phyloP scores from a whole-genome alignment of 257 asterid species.

The Solanum pennellii region DNA sequence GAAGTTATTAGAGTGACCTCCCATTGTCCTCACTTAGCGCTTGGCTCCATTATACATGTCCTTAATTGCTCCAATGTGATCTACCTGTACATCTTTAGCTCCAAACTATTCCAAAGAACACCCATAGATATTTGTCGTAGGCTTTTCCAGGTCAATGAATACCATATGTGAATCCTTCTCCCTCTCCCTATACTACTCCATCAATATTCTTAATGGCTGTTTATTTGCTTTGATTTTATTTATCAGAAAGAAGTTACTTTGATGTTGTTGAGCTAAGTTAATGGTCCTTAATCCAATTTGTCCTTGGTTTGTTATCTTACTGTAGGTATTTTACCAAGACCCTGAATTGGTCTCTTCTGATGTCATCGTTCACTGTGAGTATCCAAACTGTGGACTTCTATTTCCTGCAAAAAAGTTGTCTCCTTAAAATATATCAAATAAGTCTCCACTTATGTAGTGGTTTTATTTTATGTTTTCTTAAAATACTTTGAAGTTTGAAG shows the following conservation, averaged over 20 bases:
- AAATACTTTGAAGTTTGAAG: background rate
- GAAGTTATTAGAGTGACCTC: background rate
- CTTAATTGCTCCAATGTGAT: background rate
- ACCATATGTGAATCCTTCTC: background rate
- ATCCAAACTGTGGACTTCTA: background rate
- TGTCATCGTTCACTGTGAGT: constrained; percentile 75
- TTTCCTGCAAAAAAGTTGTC: background rate
- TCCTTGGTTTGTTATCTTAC: background rate
- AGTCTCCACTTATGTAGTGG: background rate
- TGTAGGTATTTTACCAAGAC: constrained; percentile 39
- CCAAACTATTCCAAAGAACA: background rate
- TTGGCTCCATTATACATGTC: background rate
- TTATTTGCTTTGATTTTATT: background rate
- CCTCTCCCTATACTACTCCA: background rate
- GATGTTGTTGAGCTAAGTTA: background rate
- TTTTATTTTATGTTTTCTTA: background rate
- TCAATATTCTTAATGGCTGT: background rate
- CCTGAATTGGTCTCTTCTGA: constrained; percentile 79
- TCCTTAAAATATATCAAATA: background rate
- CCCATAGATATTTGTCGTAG: background rate
- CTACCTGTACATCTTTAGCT: background rate
- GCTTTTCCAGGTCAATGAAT: background rate
- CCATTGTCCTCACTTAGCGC: background rate
- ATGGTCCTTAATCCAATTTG: background rate
- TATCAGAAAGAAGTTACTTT: background rate